phyloP scores from a whole-genome alignment of 2,329 filamentous ascomycete species.

The Fusarium coicis region DNA sequence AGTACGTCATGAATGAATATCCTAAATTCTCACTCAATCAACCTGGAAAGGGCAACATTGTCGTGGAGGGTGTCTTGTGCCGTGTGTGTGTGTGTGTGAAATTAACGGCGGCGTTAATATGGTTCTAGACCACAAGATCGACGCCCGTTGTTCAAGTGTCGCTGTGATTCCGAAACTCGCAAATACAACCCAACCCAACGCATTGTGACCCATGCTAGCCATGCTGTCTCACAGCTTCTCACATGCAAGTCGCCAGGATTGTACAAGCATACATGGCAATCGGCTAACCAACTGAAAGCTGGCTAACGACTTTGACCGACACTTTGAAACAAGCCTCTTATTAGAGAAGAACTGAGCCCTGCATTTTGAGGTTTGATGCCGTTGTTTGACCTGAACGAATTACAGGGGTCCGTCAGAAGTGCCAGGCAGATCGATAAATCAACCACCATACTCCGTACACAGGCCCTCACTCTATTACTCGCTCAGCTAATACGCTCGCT shows the following conservation, averaged over 20 bases:
- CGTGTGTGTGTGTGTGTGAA: neutral
- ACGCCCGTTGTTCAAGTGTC: neutral
- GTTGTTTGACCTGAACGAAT: slow-evolving; percentile 4
- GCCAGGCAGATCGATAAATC: slow-evolving; percentile 1
- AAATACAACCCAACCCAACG: slow-evolving; percentile 17
- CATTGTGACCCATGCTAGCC: neutral
- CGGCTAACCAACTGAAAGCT: neutral
- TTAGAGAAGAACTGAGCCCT: neutral
- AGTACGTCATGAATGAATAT: neutral
- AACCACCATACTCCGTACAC: neutral
- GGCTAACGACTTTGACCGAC: slow-evolving; percentile 21
- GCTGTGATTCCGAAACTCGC: slow-evolving; percentile 2
- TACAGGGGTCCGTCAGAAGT: slow-evolving; percentile 1
- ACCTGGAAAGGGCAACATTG: neutral
- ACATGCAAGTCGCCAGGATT: slow-evolving; percentile 27
- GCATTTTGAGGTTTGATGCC: neutral
- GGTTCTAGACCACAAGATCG: slow-evolving; percentile 36
- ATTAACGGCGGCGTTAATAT: neutral
- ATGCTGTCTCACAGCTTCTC: slow-evolving; percentile 10
- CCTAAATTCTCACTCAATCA: neutral
- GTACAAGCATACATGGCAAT: slow-evolving; percentile 15
- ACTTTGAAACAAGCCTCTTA: slow-evolving; percentile 10
- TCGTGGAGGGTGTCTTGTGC: neutral
- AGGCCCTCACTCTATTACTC: neutral
- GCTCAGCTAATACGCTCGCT: neutral